Evolutionary conservation across 2,329 filamentous ascomycete genomes (phyloP), one percentile per base, ranked within the genome.

Genomic region (Thelonectria rubi): DNA sequence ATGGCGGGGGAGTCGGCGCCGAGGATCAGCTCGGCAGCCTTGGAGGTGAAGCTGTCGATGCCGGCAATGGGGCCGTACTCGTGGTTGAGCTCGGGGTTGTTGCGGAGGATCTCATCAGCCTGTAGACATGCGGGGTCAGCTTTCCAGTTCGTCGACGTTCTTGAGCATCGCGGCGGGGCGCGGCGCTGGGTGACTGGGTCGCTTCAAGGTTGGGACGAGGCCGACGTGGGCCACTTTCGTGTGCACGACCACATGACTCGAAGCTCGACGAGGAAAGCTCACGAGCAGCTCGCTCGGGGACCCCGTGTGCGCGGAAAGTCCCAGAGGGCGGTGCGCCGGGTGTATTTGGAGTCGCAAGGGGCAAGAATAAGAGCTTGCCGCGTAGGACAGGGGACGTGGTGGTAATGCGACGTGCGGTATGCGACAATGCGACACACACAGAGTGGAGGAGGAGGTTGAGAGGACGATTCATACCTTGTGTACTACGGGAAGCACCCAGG

Each of bases 21-120:
- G 32, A 98, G 85, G 62, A 97, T 91, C 71, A 98, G 85, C 81
- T 95, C 94, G 76, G 94, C 92, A 21, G 95, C 94, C 75, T 95
- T 96, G 70, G 87, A 85, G 62, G 93, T 97, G 81, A 97, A 96
- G 65, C 90, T 85, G 58, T 89, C 81, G 62, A 98, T 86, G 74
- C 95, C 95, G 65, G 93, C 91, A 77, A 99, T 99, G 62, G 95
- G 94, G 62, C 96, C 92, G 80, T 99, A 99, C 85, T 99, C 95
- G 84, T 99, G 94, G 82, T 99, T 97, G 72, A 97, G 85, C 62
- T 92, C 86, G 75, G 94, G 93, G 79, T 97, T 93, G 76, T 91
- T 90, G 78, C 89, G 91, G 69, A 98, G 87, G 73, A 93, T 88
- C 68, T 95, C 91, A 77, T 98, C 94, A 71, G 95, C 95, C 94